Evolutionary conservation across 2,329 filamentous ascomycete species (phyloP), one percentile per base, ranked within the genome.

Genomic region (Stemphylium vesicarium): DNA sequence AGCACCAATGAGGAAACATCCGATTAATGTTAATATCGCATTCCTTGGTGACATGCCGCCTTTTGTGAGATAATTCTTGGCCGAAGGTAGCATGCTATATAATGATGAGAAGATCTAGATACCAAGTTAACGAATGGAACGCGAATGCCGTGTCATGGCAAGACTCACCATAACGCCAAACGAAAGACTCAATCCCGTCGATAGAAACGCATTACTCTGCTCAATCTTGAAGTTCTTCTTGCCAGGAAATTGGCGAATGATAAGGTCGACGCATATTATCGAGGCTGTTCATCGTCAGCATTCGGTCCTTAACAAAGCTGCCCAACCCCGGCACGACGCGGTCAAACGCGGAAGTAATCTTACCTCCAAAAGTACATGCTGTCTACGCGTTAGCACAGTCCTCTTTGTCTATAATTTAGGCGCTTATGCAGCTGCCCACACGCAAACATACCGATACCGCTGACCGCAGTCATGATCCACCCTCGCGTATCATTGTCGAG

Each of bases 21-120:
- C 83, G 69, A 92, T 88, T 68, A 92, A 80, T 29, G 86, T 77
- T 66, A 90, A 84, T 12, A 88, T 88, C 5, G 93, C 91, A 2
- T 78, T 72, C 57, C 87, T 84, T 3, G 90, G 81, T 7, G 84
- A 82, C 75, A 88, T 87, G 13, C 87, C 88, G 46, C 87, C 89
- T 50, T 86, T 81, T 55, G 83, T 80, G 3, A 99, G 82, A 70
- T 96, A 96, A 35, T 81, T 81, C 70, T 89, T 92, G 2, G 94
- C 88, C 16, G 91, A 92, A 9, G 94, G 94, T 7, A 98, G 83
- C 90, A 98, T 97, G 75, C 88, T 95, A 75, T 93, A 96, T 26
- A 98, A 78, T 1, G 94, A 88, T 32, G 93, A 96, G 76, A 96
- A 97, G 36, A 96, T 84, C 92, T 96, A 15, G 66, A 4, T 6